Evolutionary conservation across 1,284 basidiomycete species (phyloP), one percentile per base, ranked within the genome.

Genomic region (Leccinum griseonigrum): DNA sequence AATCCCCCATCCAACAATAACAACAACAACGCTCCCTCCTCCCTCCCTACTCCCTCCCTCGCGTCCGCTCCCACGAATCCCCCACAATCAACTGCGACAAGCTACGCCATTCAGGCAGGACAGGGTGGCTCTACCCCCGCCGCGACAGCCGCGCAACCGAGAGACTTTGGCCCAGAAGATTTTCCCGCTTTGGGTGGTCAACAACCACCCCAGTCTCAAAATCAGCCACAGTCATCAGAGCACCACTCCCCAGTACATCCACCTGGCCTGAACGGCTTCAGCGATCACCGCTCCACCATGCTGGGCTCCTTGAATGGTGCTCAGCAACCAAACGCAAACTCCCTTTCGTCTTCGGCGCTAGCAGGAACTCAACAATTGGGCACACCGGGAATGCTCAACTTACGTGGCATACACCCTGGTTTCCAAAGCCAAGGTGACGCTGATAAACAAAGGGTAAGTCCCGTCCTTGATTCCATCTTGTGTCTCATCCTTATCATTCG

Each of bases 101-200:
- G 89, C 69, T 92, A 92, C 75, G 90, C 90, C 54, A 88, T 80
- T 63, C 88, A 91, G 72, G 90, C 88, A 18, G 89, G 88, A 48
- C 88, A 86, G 43, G 85, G 81, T 18, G 80, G 74, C 58, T 72
- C 72, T 9, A 71, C 80, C 14, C 76, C 80, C 56, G 68, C 78
- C 54, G 74, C 78, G 48, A 74, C 66, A 36, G 76, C 72, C 60
- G 71, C 72, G 40, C 84, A 84, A 67, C 75, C 80, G 60, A 79
- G 88, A 73, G 90, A 92, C 74, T 90, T 92, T 66, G 88, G 87
- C 31, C 83, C 87, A 54, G 91, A 92, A 68, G 90, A 92, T 75
- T 92, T 92, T 72, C 90, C 90, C 52, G 91, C 90, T n/a, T 77
- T 92, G 29, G 87, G 91, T 29, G 88, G 87, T 46, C 83, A 85